Evolutionary conservation across 1,284 basidiomycete genomes (phyloP), one percentile per base, ranked within the genome.

Genomic region (Ganoderma sp.): DNA sequence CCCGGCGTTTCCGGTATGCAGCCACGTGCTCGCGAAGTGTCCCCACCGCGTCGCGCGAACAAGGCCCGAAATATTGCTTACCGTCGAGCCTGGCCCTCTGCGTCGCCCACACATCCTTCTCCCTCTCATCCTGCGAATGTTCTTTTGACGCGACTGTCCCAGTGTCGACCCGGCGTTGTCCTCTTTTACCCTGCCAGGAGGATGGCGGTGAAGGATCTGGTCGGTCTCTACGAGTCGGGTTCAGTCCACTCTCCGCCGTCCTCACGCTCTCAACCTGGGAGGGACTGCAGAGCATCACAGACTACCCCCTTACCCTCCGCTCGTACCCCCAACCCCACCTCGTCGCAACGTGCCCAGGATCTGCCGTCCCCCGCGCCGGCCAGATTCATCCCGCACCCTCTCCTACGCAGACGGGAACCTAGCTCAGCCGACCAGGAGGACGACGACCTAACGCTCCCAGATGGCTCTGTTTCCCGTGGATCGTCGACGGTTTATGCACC

Each of bases 121-220:
- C 39, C 22, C 41, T 42, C 57, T 48, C 45, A n/a, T 15, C 3
- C 62, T 61, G 28, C 45, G 17, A 25, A 68, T 66, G 67, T 41
- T 39, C 48, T 64, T 62, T 19, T 66, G 56, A 58, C 28, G 34
- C 32, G 6, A 22, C 60, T 15, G 52, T 56, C 43, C 41, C 19
- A 41, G 48, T 28, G 25, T 50, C n/a, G 32, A 37, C 34, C 41
- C 7, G 50, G 34, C 52, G 6, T 22, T 17, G 32, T 34, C 32
- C 39, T 17, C 34, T 22, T 34, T 14, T n/a, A 32, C 22, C 25
- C 43, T 48, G 8, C 59, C 25, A 39, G 19, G 61, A 56, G 62
- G 57, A 79, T 79, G 78, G 67, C 78, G 15, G 78, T 80, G 64
- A 75, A 77, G 65, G 76, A 77, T 56, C 60, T 80, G 52, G 76